phyloP scores from a whole-genome alignment of 371 early-diverging fungal species.

The Conidiobolus incongruus region DNA sequence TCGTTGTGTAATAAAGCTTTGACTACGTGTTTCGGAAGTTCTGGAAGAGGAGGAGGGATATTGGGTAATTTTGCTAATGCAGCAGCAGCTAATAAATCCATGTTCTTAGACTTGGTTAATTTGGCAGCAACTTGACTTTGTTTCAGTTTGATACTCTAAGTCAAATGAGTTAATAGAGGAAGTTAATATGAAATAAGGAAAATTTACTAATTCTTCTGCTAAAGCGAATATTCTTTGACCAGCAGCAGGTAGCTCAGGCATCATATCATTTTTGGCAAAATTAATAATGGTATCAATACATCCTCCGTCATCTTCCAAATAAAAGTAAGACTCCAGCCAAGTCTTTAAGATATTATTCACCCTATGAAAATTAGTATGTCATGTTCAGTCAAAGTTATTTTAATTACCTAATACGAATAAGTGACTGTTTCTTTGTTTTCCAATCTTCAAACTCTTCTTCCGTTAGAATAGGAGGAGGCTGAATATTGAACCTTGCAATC shows the following conservation, averaged over 20 bases:
- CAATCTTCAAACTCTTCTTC: slow-evolving; percentile 41
- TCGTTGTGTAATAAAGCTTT: slow-evolving; percentile 3
- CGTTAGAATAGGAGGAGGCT: slow-evolving; percentile 35
- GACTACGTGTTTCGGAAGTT: slow-evolving; percentile 11
- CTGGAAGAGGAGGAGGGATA: slow-evolving; percentile 10
- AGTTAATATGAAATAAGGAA: too few species aligned
- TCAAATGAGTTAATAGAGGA: too few species aligned
- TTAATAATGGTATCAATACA: slow-evolving; percentile 7
- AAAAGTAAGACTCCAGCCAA: slow-evolving; percentile 25
- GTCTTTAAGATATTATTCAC: slow-evolving; percentile 23
- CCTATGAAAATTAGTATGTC: neutral
- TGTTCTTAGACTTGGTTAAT: neutral
- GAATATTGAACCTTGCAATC: slow-evolving; percentile 36
- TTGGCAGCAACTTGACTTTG: too few species aligned
- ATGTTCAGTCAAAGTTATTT: slow-evolving; percentile 5
- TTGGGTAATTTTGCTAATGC: slow-evolving; percentile 6
- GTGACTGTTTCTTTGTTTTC: slow-evolving; percentile 57
- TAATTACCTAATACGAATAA: slow-evolving; percentile 8
- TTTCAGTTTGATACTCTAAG: too few species aligned
- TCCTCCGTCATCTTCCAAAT: slow-evolving; percentile 12
- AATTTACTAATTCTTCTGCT: too few species aligned
- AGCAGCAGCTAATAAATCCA: slow-evolving; percentile 6
- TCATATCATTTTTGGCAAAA: slow-evolving; percentile 8
- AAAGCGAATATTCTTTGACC: neutral
- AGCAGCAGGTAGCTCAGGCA: neutral